Evolutionary conservation across 768 basidiomycete genomes (phyloP).

Genomic region (Daedalea quercina): DNA sequence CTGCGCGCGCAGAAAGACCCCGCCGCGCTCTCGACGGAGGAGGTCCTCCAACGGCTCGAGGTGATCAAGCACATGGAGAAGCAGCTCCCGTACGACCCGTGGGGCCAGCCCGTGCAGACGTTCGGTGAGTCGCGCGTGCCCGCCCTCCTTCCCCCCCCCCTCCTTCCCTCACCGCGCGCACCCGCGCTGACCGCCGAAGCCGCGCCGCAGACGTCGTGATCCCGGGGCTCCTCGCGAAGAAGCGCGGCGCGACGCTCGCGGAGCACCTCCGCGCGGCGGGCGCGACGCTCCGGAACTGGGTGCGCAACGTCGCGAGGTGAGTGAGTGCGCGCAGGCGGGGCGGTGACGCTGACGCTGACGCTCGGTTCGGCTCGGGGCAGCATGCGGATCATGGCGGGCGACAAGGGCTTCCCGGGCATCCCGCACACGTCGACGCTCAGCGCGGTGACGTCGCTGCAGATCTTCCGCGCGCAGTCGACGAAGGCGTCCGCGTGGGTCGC

Average conservation of each 20-base stretch:
- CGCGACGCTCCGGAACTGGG: conserved; percentile 12
- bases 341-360: no score
- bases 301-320: conserved; percentile 28
- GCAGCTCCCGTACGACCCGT: conserved; percentile 9
- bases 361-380: no score
- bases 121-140: conserved; percentile 9
- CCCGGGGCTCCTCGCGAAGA: conserved; percentile 10
- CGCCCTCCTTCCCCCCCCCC: not conserved
- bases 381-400: conserved; percentile 30
- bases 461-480: conserved; percentile 19
- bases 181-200: not conserved
- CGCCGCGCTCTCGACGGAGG: not conserved
- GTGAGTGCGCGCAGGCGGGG: no score
- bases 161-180: not conserved
- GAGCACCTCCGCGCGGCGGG: conserved; percentile 13
- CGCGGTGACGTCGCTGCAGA: conserved; percentile 17
- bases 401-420: conserved; percentile 29
- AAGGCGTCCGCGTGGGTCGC: conserved; percentile 28
- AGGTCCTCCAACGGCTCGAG: not conserved
- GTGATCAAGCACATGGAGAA: not conserved
- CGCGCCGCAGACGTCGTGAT: conserved; percentile 15
- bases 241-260: conserved; percentile 9
- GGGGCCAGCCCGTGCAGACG: conserved; percentile 6
- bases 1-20: no score
- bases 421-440: conserved; percentile 14